Base-by-base conservation (phyloP, 2,329 filamentous ascomycete genomes). In the Botrytis aclada region DNA sequence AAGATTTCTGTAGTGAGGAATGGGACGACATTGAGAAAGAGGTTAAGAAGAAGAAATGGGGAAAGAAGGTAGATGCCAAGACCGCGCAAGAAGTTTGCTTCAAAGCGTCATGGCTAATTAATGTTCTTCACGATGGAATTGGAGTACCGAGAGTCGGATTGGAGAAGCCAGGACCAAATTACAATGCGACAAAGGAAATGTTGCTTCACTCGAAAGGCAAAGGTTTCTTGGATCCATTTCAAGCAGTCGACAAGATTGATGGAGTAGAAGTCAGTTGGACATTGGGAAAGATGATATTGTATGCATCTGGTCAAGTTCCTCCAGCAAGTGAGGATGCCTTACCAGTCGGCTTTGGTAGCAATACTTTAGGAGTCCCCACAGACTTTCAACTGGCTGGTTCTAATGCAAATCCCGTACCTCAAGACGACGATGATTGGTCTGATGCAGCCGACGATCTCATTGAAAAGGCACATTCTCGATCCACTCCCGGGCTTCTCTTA, bases 91-190 rank as follows among this genome's bases (percentile, higher is more conserved):
- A 97, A 80, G 93, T 97, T 2, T 99, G 96, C 81, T 99, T 99
- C 86, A 99, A 99, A 82, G 95, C 96, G 0, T 96, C 94, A 8
- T 99, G 97, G 96, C 85, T 99, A 62, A 97, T 99, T 80, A 99
- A 97, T 78, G 91, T 99, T 79, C 86, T 99, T 6, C 95, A 99
- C 79, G 93, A 98, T 75, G 96, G 96, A 2, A 98, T 99, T 76
- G 97, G 96, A 0, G 90, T 99, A 69, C 97, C 97, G 8, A 88
- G 95, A 69, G 86, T 96, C 9, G 94, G 93, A 0, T 83, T 97
- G 22, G 95, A 97, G 77, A 84, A 89, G 32, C 85, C 86, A 0
- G 81, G 83, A 16, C 80, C 81, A 12, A 84, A 84, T 22, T 85
- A 89, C 73, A 97, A 97, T 80, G 87, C 89, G 16, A 94, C 93